Evolutionary conservation across 768 basidiomycete genomes (phyloP).

Genomic region (Tephrocybe sp.): DNA sequence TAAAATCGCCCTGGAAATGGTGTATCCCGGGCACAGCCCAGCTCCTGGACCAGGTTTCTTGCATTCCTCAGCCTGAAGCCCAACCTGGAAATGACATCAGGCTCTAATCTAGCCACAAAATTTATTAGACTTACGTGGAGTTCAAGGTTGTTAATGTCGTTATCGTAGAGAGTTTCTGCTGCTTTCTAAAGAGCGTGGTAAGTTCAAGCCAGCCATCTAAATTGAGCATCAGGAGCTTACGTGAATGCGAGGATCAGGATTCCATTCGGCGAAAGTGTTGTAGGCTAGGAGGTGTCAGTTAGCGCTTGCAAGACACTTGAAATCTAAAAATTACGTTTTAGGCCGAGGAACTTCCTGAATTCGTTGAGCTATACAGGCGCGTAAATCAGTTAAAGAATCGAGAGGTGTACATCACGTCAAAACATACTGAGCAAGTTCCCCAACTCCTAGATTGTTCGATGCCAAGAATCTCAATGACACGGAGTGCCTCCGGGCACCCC

Average conservation of each 20-base stretch:
- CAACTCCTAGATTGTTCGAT: conserved; percentile 68
- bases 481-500: conserved; percentile 66
- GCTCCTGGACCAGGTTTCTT: conserved; percentile 66
- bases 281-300: conserved; percentile 45
- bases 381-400: neutral
- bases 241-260: conserved; percentile 54
- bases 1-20: conserved; percentile 83
- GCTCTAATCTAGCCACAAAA: neutral
- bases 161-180: conserved; percentile 64
- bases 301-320: conserved; percentile 7
- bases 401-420: neutral
- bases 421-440: conserved; percentile 69
- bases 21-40: conserved; percentile 81
- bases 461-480: conserved; percentile 66
- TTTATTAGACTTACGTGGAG: conserved; percentile 52
- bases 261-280: conserved; percentile 69
- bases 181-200: conserved; percentile 41
- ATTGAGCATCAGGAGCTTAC: conserved; percentile 30
- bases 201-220: neutral
- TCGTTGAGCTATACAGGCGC: conserved; percentile 53
- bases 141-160: conserved; percentile 76
- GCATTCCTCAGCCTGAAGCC: conserved; percentile 71
- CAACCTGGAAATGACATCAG: conserved; percentile 38
- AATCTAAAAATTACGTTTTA: conserved; percentile 49
- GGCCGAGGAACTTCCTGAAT: conserved; percentile 68